These are phyloP conservation scores for Coriaria nepalensis DNA, from an alignment of 306 rosid genomes.

Conservation along the genomic window DNA sequence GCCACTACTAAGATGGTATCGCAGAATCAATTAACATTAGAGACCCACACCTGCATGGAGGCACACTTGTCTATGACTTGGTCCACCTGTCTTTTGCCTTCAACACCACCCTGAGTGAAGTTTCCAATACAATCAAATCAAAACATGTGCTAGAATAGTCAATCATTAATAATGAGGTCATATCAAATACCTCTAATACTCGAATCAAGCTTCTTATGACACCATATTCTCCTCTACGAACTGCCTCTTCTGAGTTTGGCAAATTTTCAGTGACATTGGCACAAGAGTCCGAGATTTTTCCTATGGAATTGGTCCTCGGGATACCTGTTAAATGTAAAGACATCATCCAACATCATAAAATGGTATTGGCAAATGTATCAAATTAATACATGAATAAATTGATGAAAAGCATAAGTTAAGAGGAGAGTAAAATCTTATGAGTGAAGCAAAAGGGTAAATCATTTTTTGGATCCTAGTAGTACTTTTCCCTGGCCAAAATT, in stretches of 20 bases:
- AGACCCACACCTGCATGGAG: constrained; percentile 78
- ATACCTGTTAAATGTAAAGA: constrained; percentile 41
- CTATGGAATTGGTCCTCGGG: constrained; percentile 66
- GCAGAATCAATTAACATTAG: constrained; percentile 6
- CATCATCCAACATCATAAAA: constrained; percentile 7
- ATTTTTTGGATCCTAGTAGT: no score
- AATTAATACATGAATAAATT: no score
- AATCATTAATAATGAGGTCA: constrained; percentile 10
- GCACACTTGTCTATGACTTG: constrained; percentile 85
- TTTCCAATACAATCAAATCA: constrained; percentile 10
- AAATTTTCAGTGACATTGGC: constrained; percentile 38
- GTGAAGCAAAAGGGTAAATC: no score
- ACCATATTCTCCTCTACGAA: constrained; percentile 80
- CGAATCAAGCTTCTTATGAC: constrained; percentile 87
- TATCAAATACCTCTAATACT: constrained; percentile 63
- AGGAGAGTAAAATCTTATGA: no score
- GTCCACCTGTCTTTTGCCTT: constrained; percentile 93
- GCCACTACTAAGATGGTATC: constrained; percentile 1
- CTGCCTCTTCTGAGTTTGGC: constrained; percentile 75
- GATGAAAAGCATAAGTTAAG: no score
- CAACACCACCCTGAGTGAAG: constrained; percentile 72
- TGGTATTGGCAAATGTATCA: no score
- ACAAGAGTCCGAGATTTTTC: constrained; percentile 47
- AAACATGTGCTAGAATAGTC: constrained; percentile 5
- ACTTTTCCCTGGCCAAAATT: no score